phyloP scores from a whole-genome alignment of 2,329 filamentous ascomycete genomes.

The Claviceps sp. region DNA sequence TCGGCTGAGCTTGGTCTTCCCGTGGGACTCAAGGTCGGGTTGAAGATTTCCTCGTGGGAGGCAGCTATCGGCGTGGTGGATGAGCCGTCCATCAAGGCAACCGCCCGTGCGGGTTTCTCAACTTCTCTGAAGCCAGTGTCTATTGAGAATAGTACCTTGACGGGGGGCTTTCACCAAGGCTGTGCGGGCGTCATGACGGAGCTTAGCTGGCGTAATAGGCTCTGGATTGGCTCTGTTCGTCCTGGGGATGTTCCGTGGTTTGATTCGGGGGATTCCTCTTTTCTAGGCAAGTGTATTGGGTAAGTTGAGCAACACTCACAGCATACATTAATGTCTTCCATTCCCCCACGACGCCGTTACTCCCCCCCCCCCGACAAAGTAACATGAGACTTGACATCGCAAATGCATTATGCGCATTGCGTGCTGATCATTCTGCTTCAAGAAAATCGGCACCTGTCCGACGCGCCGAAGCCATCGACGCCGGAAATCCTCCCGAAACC shows the following conservation, averaged over 20 bases:
- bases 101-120: slow-evolving; percentile 9
- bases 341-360: too few species aligned
- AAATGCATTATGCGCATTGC: too few species aligned
- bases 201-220: slow-evolving; percentile 16
- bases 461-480: too few species aligned
- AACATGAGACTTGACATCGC: too few species aligned
- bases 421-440: too few species aligned
- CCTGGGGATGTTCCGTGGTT: slow-evolving; percentile 7
- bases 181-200: slow-evolving; percentile 15
- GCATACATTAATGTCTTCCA: too few species aligned
- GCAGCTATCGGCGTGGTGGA: slow-evolving; percentile 12
- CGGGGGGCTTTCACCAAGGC: slow-evolving; percentile 10
- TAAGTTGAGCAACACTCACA: slow-evolving; percentile 4
- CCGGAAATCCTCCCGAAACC: too few species aligned
- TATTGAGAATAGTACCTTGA: not conserved
- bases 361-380: too few species aligned
- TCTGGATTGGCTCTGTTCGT: slow-evolving; percentile 11
- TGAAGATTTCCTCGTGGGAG: slow-evolving; percentile 12
- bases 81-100: slow-evolving; percentile 16
- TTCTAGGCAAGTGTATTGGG: slow-evolving; percentile 12
- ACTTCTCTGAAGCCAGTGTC: slow-evolving; percentile 2
- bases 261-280: slow-evolving; percentile 11
- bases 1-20: slow-evolving; percentile 16
- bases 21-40: slow-evolving; percentile 13
- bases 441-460: too few species aligned